Percentiles rank a stretch among this genome's conserved stretches.
Evolutionary conservation across 2,329 filamentous ascomycete species (phyloP).

Genomic region (Zymoseptoria tritici): DNA sequence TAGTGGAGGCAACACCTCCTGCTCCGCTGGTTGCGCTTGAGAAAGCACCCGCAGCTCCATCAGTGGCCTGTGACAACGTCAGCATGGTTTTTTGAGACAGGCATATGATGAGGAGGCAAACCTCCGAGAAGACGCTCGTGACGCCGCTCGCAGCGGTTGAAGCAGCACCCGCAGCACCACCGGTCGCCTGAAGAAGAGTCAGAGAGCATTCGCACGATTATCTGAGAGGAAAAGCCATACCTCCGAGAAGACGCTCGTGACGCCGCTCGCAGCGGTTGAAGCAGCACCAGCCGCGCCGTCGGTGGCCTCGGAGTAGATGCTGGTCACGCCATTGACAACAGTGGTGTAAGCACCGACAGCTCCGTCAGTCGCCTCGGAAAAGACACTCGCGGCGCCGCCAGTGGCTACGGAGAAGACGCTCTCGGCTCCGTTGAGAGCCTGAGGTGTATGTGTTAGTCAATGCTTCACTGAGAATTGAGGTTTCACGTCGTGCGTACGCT

Average conservation of each 20-base stretch:
- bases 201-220: too few species aligned
- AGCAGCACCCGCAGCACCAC: not conserved
- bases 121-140: not conserved
- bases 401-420: not conserved
- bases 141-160: not conserved
- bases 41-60: not conserved
- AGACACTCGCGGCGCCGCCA: not conserved
- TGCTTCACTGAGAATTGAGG: too few species aligned
- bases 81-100: not conserved
- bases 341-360: not conserved
- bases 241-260: not conserved
- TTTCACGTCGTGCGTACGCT: too few species aligned
- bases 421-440: not conserved
- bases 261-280: not conserved
- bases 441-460: not conserved
- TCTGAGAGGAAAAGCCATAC: not conserved
- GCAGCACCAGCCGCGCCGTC: not conserved
- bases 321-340: not conserved
- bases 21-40: not conserved
- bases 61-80: not conserved
- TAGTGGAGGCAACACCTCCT: not conserved
- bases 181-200: not conserved
- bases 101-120: too few species aligned
- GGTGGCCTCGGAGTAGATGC: not conserved
- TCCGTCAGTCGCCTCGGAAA: not conserved